phyloP scores from a whole-genome alignment of 768 basidiomycete species.

The Pluteus cervinus region DNA sequence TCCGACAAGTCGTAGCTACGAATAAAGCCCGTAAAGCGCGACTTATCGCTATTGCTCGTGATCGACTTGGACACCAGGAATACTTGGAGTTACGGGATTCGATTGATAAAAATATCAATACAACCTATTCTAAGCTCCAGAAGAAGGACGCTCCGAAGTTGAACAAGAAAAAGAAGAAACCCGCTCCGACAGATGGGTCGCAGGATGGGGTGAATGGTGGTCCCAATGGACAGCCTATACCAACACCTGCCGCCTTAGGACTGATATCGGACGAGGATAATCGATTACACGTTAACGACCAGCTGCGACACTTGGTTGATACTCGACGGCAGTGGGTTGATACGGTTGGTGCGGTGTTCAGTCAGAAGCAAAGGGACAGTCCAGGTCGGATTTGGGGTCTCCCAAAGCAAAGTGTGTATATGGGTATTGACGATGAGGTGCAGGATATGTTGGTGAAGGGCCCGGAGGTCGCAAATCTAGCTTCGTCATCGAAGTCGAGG shows the following conservation, averaged over 20 bases:
- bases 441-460: slow-evolving; percentile 26
- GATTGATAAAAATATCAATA: slow-evolving; percentile 79
- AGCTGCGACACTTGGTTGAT: slow-evolving; percentile 65
- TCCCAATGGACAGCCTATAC: slow-evolving; percentile 30
- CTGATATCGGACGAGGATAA: slow-evolving; percentile 65
- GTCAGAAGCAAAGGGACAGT: slow-evolving; percentile 56
- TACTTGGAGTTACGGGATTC: slow-evolving; percentile 81
- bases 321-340: slow-evolving; percentile 78
- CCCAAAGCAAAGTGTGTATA: slow-evolving; percentile 68
- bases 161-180: slow-evolving; percentile 70
- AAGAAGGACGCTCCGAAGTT: slow-evolving; percentile 75
- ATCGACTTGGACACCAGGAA: slow-evolving; percentile 88
- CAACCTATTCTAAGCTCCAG: slow-evolving; percentile 72
- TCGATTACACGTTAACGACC: slow-evolving; percentile 55
- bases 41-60: slow-evolving; percentile 70
- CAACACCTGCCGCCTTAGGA: slow-evolving; percentile 67
- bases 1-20: slow-evolving; percentile 67
- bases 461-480: slow-evolving; percentile 12
- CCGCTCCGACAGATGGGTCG: slow-evolving; percentile 23
- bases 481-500: slow-evolving; percentile 16
- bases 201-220: slow-evolving; percentile 24
- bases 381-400: slow-evolving; percentile 78
- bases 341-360: slow-evolving; percentile 68
- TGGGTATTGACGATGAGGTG: slow-evolving; percentile 67
- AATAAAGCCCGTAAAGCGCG: slow-evolving; percentile 82